Evolutionary conservation across 2,329 filamentous ascomycete genomes (phyloP).

Genomic region (Alternaria tenuissima): DNA sequence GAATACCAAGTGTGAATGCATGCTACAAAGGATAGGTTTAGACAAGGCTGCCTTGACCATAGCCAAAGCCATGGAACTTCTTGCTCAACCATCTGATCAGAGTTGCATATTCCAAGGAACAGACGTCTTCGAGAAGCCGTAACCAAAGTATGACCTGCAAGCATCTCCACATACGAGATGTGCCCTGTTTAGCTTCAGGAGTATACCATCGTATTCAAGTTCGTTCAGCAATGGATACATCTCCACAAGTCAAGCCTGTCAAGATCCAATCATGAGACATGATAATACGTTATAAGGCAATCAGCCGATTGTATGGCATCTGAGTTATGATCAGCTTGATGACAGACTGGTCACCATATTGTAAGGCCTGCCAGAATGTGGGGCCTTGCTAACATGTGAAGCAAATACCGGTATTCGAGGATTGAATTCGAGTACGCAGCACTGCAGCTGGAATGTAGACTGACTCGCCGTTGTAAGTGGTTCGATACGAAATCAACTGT

Average conservation of each 20-base stretch:
- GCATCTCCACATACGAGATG: neutral
- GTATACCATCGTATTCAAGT: neutral
- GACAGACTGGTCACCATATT: neutral
- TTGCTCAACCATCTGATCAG: neutral
- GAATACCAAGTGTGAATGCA: neutral
- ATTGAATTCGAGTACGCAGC: neutral
- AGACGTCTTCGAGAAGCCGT: neutral
- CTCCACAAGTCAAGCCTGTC: neutral
- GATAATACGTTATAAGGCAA: neutral
- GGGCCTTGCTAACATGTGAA: neutral
- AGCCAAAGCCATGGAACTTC: neutral
- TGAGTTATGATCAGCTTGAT: neutral
- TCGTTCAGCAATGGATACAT: neutral
- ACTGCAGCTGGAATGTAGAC: neutral
- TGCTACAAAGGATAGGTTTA: neutral
- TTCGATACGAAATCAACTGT: neutral
- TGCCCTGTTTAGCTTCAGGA: neutral
- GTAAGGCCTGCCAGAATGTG: neutral
- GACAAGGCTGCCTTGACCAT: neutral
- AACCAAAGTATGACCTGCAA: neutral
- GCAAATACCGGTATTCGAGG: neutral
- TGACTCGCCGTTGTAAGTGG: neutral
- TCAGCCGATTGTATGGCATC: neutral
- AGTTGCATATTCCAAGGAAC: neutral
- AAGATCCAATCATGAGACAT: neutral